phyloP scores from a whole-genome alignment of 768 basidiomycete species.

The Lactifluus subvellereus region DNA sequence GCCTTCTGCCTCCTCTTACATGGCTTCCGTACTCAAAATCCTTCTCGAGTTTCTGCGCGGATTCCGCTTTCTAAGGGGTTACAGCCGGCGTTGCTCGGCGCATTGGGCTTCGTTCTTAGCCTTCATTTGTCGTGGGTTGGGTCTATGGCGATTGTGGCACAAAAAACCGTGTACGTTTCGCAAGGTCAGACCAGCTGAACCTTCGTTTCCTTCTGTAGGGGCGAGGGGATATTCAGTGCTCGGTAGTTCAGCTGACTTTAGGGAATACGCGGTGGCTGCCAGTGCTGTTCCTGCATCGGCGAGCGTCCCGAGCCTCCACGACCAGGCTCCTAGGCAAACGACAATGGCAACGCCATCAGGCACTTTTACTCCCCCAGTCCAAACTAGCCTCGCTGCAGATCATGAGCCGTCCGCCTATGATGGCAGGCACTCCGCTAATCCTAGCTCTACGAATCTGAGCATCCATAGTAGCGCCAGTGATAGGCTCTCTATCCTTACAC shows the following conservation, averaged over 20 bases:
- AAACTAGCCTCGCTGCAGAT: not conserved
- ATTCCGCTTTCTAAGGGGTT: not conserved
- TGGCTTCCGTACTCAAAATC: conserved; percentile 1
- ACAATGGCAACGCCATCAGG: not conserved
- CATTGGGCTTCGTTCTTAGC: not conserved
- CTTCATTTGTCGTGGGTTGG: conserved; percentile 3
- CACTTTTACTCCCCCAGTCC: not conserved
- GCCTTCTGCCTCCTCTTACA: not conserved
- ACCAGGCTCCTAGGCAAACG: not conserved
- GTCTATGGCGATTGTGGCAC: not conserved
- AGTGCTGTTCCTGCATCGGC: conserved; percentile 7
- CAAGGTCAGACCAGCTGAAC: not conserved
- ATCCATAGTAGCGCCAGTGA: conserved; percentile 13
- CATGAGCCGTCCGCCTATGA: not conserved
- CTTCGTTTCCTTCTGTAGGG: not conserved
- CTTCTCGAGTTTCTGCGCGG: conserved; percentile 1
- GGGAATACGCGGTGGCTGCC: conserved; percentile 5
- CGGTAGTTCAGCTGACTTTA: not conserved
- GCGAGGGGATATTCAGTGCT: not conserved
- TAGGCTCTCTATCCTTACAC: conserved; percentile 6
- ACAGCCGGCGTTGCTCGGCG: not conserved
- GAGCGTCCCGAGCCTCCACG: conserved; percentile 1
- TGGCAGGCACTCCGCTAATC: not conserved
- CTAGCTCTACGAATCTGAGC: conserved; percentile 4
- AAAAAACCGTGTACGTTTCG: not conserved